Evolutionary conservation across 202 grass and related monocot species (phyloP).

Genomic region (Musa balbisiana): DNA sequence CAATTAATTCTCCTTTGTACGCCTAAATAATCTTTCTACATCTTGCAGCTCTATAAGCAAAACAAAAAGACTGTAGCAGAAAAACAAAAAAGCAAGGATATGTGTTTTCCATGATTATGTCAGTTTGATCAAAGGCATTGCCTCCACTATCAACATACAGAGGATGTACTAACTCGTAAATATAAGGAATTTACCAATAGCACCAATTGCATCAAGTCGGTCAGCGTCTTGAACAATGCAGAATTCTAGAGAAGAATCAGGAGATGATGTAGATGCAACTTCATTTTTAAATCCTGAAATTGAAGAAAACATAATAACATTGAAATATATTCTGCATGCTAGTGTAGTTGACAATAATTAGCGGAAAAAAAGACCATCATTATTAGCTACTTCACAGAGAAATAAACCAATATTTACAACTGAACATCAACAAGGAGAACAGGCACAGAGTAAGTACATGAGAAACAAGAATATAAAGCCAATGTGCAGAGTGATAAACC

Average conservation of each 20-base stretch:
- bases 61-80: neutral
- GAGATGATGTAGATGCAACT: constrained; percentile 37
- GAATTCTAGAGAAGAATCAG: constrained; percentile 52
- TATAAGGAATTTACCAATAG: constrained; percentile 51
- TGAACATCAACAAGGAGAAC: no score
- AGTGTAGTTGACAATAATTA: no score
- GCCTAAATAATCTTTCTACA: no score
- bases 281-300: constrained; percentile 81
- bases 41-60: no score
- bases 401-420: no score
- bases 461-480: no score
- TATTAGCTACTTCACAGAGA: neutral
- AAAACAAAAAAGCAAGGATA: neutral
- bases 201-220: constrained; percentile 82
- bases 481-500: neutral
- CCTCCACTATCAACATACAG: neutral
- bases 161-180: neutral
- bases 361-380: neutral
- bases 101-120: neutral
- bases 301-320: constrained; percentile 8
- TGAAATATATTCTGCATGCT: neutral
- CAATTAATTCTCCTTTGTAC: no score
- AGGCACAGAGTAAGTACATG: no score
- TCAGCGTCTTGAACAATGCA: constrained; percentile 92
- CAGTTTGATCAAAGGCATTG: neutral